Base-by-base conservation (phyloP, 768 basidiomycete species). In the Lactarius psammicola region DNA sequence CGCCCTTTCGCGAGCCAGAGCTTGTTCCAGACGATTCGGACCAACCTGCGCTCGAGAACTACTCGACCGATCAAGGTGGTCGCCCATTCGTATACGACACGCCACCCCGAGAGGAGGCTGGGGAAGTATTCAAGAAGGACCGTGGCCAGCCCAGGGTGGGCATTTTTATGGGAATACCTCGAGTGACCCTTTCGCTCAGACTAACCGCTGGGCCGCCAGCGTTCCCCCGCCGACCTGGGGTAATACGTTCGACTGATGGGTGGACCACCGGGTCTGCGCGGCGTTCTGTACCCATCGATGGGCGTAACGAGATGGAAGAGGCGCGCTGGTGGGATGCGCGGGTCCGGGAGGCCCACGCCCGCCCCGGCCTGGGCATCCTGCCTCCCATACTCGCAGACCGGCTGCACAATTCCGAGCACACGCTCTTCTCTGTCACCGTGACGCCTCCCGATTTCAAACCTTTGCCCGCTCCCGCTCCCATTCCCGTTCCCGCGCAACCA, bases 391-490 rank as follows among this genome's bases (percentile, higher is more conserved):
- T 92, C 23, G 85, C 85, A 13, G 86, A 90, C 55, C 75, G 80
- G 59, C 76, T 92, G 28, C 90, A 92, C 74, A 81, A 90, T 71
- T 79, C 89, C 8, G 84, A 90, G 49, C 90, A 92, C 73, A 83
- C 85, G 9, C 76, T 93, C 31, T 90, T 83, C 75, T 85, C 82
- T 10, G 85, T 92, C 36, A 83, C 78, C 66, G 79, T 76, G 30
- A 73, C 71, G 58, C 59, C 72, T 1, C 78, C 80, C 44, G 78
- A 77, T 67, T 40, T 74, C 36, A 75, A 67, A 61, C 75, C 72
- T 2, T 15, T 40, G 7, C 49, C 3, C 6, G 76, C 66, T 71
- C 71, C 59, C 59, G 71, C 3, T 73, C 77, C 3, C 6, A 76
- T 65, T 71, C 71, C 59, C 59, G 71, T 3, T 73, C 77, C 10